Evolutionary conservation across 192 early-diverging fungal species (phyloP), one percentile per base, ranked within the genome.

Genomic region (Coemansia biformis): DNA sequence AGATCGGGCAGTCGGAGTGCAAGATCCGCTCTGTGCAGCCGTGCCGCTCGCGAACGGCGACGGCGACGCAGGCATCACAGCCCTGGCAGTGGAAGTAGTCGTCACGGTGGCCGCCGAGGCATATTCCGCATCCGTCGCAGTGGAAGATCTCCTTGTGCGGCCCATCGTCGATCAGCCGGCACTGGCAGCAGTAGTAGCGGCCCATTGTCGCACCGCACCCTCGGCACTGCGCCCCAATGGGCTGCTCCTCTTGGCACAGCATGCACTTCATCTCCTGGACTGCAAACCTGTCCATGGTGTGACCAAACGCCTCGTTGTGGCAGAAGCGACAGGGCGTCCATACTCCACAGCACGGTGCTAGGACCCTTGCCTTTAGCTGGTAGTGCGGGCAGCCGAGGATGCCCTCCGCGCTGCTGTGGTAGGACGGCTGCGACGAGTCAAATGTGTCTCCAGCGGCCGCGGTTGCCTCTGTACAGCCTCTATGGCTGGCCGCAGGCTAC

Each of bases 1-100:
- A 98, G 46, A 98, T 94, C 5, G 93, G 92, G 48, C 95, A 98
- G 61, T 96, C 87, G 45, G 83, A 80, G 51, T 94, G 90, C 30
- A 98, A 52, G 34, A 88, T 91, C 41, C 84, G 78, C 62, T 98
- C 95, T 39, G 89, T 91, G 57, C 95, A 98, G 39, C 84, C 80
- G 63, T 98, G 95, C 10, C 77, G 76, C 23, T 82, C 77, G 50
- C 87, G 82, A 13, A 86, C 75, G 19, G 57, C 37, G 13, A 89
- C 83, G 10, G 78, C 79, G 79, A 98, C 88, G 54, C 95, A 98
- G 0, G 90, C 84, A 40, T 94, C 88, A 49, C 95, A 98, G 26
- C 81, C 86, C 34, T 79, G 69, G 72, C 95, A 98, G 49, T 98
- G 95, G 62, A 88, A 93, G 53, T 85, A 98, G 49, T 94, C 87